Percentiles rank a stretch among this genome's conserved stretches.
Evolutionary conservation across 768 basidiomycete genomes (phyloP).

Genomic region (Lenzites betulinus): DNA sequence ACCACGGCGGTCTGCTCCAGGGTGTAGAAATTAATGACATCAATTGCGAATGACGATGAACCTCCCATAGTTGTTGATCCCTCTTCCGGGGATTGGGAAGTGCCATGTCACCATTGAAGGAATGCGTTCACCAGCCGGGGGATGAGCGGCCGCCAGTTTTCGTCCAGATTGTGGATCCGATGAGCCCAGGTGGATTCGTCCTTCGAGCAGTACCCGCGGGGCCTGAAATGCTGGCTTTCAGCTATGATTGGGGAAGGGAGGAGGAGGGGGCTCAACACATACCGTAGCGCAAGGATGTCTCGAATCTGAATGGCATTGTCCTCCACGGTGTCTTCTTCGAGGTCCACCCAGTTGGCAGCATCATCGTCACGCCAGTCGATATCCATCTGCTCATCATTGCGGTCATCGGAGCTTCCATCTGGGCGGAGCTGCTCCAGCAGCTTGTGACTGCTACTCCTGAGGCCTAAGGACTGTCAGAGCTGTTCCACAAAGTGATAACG

Average conservation of each 20-base stretch:
- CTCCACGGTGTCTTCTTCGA: neutral
- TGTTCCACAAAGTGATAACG: too few species aligned
- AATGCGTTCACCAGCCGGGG: conserved; percentile 5
- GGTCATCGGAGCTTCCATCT: neutral
- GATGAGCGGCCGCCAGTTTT: conserved; percentile 12
- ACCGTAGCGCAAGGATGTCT: neutral
- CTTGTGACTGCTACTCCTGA: neutral
- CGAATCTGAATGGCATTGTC: neutral
- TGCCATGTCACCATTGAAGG: conserved; percentile 1
- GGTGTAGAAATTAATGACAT: conserved; percentile 13
- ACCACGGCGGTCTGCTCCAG: conserved; percentile 1
- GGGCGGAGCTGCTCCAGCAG: neutral
- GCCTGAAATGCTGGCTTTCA: neutral
- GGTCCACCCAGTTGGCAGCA: neutral
- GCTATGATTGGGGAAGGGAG: neutral
- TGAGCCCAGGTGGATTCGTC: conserved; percentile 14
- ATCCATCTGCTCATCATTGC: too few species aligned
- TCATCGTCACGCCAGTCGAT: neutral
- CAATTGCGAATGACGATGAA: conserved; percentile 4
- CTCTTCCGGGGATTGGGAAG: neutral
- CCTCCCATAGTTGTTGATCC: neutral
- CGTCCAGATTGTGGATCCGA: neutral
- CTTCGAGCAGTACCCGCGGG: neutral
- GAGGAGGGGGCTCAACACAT: neutral
- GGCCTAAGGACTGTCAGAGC: neutral